phyloP scores from a whole-genome alignment of 2,329 filamentous ascomycete species.

The Ophiocordyceps camponoti-leonardi region DNA sequence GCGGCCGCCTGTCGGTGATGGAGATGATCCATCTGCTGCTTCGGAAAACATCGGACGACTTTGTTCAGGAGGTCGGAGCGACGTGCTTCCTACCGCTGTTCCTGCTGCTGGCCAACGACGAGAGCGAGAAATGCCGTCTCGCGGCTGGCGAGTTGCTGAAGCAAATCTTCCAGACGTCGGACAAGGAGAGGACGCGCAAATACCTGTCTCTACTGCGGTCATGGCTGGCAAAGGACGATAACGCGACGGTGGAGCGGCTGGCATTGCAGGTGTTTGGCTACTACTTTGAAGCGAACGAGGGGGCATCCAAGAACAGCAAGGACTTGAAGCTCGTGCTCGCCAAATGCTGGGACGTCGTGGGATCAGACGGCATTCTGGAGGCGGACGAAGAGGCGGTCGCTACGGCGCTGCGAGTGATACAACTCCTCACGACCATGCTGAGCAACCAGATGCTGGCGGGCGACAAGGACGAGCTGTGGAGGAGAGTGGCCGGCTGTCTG shows the following conservation, averaged over 20 bases:
- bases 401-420: conserved; percentile 52
- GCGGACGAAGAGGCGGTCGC: conserved; percentile 57
- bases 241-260: conserved; percentile 51
- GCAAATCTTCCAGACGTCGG: conserved; percentile 62
- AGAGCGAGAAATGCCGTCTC: conserved; percentile 68
- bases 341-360: conserved; percentile 34
- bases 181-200: conserved; percentile 51
- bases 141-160: conserved; percentile 67
- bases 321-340: conserved; percentile 48
- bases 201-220: conserved; percentile 55
- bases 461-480: conserved; percentile 52
- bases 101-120: conserved; percentile 74
- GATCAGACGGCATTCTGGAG: conserved; percentile 32
- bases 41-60: conserved; percentile 64
- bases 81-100: conserved; percentile 77
- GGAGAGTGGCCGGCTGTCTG: conserved; percentile 47
- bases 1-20: conserved; percentile 82
- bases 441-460: conserved; percentile 45
- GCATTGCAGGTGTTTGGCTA: conserved; percentile 68
- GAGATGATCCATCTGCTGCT: conserved; percentile 79
- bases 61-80: conserved; percentile 65
- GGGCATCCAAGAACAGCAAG: conserved; percentile 41
- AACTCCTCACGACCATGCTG: conserved; percentile 48
- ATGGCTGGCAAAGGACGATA: conserved; percentile 64
- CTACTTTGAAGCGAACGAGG: conserved; percentile 57